A percentile compares a stretch with the other conserved stretches of the same genome.
Evolutionary conservation across 305 asterid genomes (phyloP).

Genomic region (Ajuga reptans): DNA sequence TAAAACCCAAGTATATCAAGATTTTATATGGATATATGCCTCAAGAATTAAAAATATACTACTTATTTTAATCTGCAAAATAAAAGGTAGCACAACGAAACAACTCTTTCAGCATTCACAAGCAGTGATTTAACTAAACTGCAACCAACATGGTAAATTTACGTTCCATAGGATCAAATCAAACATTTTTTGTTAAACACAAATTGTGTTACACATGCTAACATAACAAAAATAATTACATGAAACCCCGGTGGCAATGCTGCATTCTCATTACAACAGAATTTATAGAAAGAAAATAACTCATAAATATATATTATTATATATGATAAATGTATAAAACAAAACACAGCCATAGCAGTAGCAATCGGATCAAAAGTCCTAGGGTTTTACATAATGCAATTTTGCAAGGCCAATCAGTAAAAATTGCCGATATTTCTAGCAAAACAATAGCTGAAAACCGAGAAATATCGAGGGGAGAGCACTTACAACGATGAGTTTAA

Average conservation of each 20-base stretch:
- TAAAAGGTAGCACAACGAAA: background rate
- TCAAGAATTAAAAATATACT: background rate
- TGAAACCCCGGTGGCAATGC: background rate
- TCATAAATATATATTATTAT: too few species aligned
- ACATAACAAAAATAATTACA: background rate
- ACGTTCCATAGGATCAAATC: background rate
- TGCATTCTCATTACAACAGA: background rate
- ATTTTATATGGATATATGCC: background rate
- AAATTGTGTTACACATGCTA: background rate
- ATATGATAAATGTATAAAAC: background rate
- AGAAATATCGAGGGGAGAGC: background rate
- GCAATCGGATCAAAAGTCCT: constrained; percentile 28
- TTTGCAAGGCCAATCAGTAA: constrained; percentile 17
- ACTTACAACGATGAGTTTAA: constrained; percentile 92
- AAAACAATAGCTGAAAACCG: constrained; percentile 1
- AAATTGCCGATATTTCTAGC: background rate
- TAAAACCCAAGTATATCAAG: background rate
- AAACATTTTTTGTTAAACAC: background rate
- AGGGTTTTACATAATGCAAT: constrained; percentile 31
- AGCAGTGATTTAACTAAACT: background rate
- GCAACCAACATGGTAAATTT: background rate
- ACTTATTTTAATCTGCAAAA: background rate
- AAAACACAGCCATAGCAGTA: constrained; percentile 2
- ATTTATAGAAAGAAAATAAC: background rate
- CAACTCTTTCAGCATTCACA: constrained; percentile 13